Base-by-base conservation (phyloP, 2,329 filamentous ascomycete species). In the Fusarium mundagurra region DNA sequence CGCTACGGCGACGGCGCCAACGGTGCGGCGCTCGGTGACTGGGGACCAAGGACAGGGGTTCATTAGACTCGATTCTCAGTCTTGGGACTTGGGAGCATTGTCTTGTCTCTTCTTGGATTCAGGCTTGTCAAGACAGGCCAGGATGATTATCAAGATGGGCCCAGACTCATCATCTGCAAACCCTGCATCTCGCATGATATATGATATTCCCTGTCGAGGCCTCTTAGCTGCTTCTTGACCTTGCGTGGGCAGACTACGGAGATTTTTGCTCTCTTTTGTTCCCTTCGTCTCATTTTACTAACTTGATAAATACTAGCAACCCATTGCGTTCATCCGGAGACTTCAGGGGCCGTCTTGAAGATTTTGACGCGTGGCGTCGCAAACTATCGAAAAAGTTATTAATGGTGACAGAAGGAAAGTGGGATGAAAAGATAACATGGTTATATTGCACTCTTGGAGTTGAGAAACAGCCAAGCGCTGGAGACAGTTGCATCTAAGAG, bases 1-100 rank as follows among this genome's bases (percentile, higher is more conserved):
- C 64, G 69, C 73, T 64, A 77, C 58, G 69, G 72, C 71, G 73
- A 58, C 75, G 75, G 75, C 75, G 75, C 60, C 75, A 77, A 77
- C 76, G 76, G 76, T 77, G 76, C 76, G 76, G 76, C 76, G 75
- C 61, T 76, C 65, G 24, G 71, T 44, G 67, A 44, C 63, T 47
- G 31, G 71, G 50, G 57, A 24, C n/a, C 27, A 63, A 27, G 44
- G 39, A 51, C 67, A 71, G 55, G 71, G 61, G 61, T 55, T 61
- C 12, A 16, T 41, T 53, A 45, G 47, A 53, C 62, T 65, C 45
- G 59, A 34, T 70, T 60, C 36, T 65, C 41, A 65, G 67, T 69
- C 44, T 69, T 51, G 63, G 31, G 20, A 64, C 59, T 64, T 33
- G 29, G 29, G 29, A 64, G 33, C 57, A 29, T 61, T 61, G 58